Conservation (phyloP, 2,329 filamentous ascomycete genomes). For the Malbranchea cinnamomea region DNA sequence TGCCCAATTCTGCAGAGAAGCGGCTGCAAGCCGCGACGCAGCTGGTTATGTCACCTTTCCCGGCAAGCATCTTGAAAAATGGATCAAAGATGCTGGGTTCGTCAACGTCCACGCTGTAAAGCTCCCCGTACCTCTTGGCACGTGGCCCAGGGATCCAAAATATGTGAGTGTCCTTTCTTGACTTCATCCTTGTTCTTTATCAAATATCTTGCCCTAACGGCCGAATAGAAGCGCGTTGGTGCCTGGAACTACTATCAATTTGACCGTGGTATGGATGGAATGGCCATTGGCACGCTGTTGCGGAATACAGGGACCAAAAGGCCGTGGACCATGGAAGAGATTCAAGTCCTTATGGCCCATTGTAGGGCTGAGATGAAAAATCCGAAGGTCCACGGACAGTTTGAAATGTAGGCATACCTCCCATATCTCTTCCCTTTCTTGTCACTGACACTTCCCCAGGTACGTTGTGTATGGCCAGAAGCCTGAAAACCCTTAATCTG, state of each 20-base stretch:
- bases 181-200: not conserved
- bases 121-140: constrained; percentile 14
- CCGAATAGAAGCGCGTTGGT: constrained; percentile 13
- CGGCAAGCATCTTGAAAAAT: constrained; percentile 10
- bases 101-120: constrained; percentile 11
- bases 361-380: constrained; percentile 20
- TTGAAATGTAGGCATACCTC: constrained; percentile 13
- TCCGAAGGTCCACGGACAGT: constrained; percentile 18
- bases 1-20: constrained; percentile 2
- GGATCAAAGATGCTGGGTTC: constrained; percentile 15
- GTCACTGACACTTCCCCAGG: constrained; percentile 4
- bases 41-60: constrained; percentile 4
- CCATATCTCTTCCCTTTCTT: not conserved
- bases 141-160: constrained; percentile 16
- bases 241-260: constrained; percentile 16
- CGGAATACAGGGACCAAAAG: constrained; percentile 5
- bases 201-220: not conserved
- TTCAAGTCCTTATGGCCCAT: constrained; percentile 18
- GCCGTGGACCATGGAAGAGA: constrained; percentile 16
- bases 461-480: constrained; percentile 10
- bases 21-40: constrained; percentile 1
- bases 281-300: constrained; percentile 16
- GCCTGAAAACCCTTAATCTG: too few relatives aligned
- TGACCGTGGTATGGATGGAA: constrained; percentile 15
- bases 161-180: constrained; percentile 7